Conservation (phyloP, 2,329 filamentous ascomycete species). For the Ascosphaera apis region DNA sequence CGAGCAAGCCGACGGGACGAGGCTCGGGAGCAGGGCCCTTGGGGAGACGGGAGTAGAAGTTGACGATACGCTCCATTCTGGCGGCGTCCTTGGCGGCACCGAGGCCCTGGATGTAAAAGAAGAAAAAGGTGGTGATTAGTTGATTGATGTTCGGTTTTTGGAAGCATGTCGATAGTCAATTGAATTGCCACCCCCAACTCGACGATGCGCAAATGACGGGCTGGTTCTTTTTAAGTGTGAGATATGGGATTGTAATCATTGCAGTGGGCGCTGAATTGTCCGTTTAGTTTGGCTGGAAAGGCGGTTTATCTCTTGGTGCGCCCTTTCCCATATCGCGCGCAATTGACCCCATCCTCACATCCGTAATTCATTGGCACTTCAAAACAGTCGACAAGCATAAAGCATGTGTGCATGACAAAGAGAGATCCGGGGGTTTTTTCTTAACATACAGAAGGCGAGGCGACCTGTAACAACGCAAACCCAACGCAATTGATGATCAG, state of each 20-base stretch:
- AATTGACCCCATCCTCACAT: too few relatives aligned
- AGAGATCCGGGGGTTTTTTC: too few relatives aligned
- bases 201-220: background rate
- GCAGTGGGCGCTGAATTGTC: too few relatives aligned
- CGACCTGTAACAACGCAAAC: constrained; percentile 32
- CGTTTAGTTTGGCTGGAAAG: too few relatives aligned
- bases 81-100: constrained; percentile 86
- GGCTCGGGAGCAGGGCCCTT: constrained; percentile 69
- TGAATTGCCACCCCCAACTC: background rate
- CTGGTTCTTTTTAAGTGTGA: constrained; percentile 2
- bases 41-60: constrained; percentile 97
- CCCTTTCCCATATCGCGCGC: too few relatives aligned
- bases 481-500: too few relatives aligned
- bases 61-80: constrained; percentile 93
- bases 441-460: constrained; percentile 56
- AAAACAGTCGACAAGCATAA: too few relatives aligned
- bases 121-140: constrained; percentile 10
- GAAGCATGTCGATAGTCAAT: background rate
- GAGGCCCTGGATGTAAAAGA: constrained; percentile 41
- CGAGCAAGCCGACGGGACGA: constrained; percentile 61
- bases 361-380: too few relatives aligned
- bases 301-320: too few relatives aligned
- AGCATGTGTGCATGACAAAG: too few relatives aligned
- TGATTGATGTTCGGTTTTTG: constrained; percentile 10
- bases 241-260: background rate